Evolutionary conservation across 108 stramenopile species (phyloP).

Genomic region (Pseudonitzschia delicatissima): DNA sequence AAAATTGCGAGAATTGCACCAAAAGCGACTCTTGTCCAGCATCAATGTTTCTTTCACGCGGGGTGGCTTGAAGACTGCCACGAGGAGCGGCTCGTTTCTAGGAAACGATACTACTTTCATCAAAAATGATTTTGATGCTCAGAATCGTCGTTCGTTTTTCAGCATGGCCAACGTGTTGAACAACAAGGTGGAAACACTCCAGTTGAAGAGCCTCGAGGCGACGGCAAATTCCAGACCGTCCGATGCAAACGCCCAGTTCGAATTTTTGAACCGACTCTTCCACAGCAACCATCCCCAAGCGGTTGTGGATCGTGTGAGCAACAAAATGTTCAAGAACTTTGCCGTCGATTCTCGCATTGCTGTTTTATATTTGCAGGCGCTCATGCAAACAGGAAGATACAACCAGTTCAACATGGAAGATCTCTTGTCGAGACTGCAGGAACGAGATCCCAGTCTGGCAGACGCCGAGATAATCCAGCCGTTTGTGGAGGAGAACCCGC

Average conservation of each 20-base stretch:
- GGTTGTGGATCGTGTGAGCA: conserved; percentile 66
- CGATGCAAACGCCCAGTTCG: conserved; percentile 59
- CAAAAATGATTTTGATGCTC: background rate
- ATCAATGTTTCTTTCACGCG: background rate
- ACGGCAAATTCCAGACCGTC: conserved; percentile 60
- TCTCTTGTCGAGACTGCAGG: conserved; percentile 40
- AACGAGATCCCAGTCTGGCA: conserved; percentile 21
- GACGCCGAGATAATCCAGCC: conserved; percentile 5
- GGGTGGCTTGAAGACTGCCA: background rate
- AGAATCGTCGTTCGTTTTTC: conserved; percentile 37
- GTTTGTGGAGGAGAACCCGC: conserved; percentile 17
- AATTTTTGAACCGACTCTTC: conserved; percentile 60
- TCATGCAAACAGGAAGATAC: conserved; percentile 38
- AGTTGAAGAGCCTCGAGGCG: conserved; percentile 77
- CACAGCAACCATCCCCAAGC: conserved; percentile 59
- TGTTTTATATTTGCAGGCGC: conserved; percentile 57
- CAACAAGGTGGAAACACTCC: conserved; percentile 33
- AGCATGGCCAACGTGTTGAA: conserved; percentile 17
- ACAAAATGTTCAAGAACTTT: conserved; percentile 47
- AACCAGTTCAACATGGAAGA: conserved; percentile 46
- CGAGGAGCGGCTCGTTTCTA: background rate
- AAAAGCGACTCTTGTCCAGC: conserved; percentile 9
- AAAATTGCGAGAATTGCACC: conserved; percentile 57
- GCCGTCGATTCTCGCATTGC: conserved; percentile 63
- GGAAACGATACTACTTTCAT: background rate